These are phyloP conservation scores for Parathielavia appendiculata DNA, from an alignment of 495 filamentous ascomycete genomes.

Conservation along the genomic window DNA sequence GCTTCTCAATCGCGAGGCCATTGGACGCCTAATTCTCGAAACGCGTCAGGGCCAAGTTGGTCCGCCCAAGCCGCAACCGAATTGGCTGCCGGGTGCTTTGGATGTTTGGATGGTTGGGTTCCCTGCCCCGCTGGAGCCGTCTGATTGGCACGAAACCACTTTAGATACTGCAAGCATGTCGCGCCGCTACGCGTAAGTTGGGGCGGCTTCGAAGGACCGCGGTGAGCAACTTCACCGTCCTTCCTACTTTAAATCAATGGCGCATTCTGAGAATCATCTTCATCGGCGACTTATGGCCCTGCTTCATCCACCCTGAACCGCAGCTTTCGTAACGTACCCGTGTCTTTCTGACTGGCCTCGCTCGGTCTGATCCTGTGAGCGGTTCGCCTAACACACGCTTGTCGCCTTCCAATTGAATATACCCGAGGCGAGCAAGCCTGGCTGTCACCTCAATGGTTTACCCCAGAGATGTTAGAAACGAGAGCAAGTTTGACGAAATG, in stretches of 20 bases:
- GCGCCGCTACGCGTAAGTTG: constrained; percentile 17
- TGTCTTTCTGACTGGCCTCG: too few relatives aligned
- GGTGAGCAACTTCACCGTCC: constrained; percentile 18
- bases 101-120: constrained; percentile 22
- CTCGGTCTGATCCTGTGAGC: neutral
- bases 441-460: neutral
- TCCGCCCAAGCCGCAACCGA: constrained; percentile 24
- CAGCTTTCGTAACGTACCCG: too few relatives aligned
- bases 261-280: constrained; percentile 4
- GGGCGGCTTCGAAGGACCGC: neutral
- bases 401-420: constrained; percentile 9
- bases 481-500: constrained; percentile 15
- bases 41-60: constrained; percentile 27
- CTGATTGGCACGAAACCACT: constrained; percentile 36
- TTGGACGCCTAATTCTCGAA: constrained; percentile 20
- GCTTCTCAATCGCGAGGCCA: constrained; percentile 15
- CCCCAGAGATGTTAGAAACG: neutral
- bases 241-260: neutral
- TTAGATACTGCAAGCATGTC: constrained; percentile 30
- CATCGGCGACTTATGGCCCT: constrained; percentile 17
- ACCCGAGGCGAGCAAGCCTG: constrained; percentile 9
- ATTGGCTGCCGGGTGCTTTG: constrained; percentile 20
- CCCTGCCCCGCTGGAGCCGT: constrained; percentile 22
- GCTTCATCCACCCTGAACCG: too few relatives aligned
- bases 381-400: neutral